These are phyloP conservation scores for Scheffersomyces titani DNA, from an alignment of 1,139 yeast species.

Conservation along the genomic window DNA sequence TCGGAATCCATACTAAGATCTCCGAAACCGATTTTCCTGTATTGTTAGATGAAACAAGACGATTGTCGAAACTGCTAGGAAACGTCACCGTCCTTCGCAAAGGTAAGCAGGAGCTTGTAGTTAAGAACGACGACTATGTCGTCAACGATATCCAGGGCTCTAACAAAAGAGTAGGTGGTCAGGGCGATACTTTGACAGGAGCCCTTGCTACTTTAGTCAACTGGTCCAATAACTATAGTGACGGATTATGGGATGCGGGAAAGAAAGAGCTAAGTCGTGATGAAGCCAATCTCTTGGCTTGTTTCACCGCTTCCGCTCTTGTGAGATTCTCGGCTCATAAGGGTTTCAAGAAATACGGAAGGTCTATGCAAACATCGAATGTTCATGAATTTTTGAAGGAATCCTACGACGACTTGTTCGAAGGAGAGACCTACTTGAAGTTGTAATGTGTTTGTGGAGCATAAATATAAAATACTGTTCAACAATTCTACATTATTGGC, in stretches of 20 bases:
- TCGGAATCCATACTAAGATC: constrained; percentile 33
- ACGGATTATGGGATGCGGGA: constrained; percentile 53
- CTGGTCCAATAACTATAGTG: constrained; percentile 56
- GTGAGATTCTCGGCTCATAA: constrained; percentile 65
- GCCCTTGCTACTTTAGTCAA: constrained; percentile 60
- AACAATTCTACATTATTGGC: not conserved
- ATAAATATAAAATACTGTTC: not conserved
- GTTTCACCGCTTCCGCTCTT: constrained; percentile 70
- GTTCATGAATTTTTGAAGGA: constrained; percentile 67
- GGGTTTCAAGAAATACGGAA: constrained; percentile 66
- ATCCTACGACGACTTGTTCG: constrained; percentile 59
- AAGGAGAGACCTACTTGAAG: constrained; percentile 11
- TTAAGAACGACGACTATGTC: constrained; percentile 44
- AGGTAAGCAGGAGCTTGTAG: constrained; percentile 68
- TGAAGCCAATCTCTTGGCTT: constrained; percentile 57
- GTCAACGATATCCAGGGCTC: constrained; percentile 58
- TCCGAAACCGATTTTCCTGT: constrained; percentile 24
- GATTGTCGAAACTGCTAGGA: constrained; percentile 58
- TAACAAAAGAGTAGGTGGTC: constrained; percentile 78
- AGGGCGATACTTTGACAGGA: constrained; percentile 81
- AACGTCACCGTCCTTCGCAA: constrained; percentile 72
- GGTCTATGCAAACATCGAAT: constrained; percentile 87
- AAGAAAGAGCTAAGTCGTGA: constrained; percentile 24
- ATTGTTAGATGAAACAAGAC: constrained; percentile 30
- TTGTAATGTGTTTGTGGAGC: not conserved